These are phyloP conservation scores for Xylaria sp. DNA, from an alignment of 2,329 filamentous ascomycete genomes.

Conservation along the genomic window DNA sequence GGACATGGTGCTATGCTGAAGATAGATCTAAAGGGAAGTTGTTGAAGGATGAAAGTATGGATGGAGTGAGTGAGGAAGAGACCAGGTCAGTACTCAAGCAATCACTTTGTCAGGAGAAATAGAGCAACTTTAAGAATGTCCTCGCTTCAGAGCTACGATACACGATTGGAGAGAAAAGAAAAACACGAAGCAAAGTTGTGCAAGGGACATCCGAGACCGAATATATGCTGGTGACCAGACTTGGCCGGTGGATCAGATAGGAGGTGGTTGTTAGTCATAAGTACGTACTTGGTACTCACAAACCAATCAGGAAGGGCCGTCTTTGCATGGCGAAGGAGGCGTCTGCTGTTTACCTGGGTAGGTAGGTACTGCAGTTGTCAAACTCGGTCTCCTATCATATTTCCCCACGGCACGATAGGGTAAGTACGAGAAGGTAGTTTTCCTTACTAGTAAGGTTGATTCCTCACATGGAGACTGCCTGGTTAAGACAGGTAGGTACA, in stretches of 20 bases:
- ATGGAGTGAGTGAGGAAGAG: background rate
- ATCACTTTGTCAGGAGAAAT: too few species aligned
- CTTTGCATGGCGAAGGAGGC: background rate
- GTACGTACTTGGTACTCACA: slow-evolving; percentile 9
- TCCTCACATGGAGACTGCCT: too few species aligned
- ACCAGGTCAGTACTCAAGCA: background rate
- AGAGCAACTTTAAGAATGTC: too few species aligned
- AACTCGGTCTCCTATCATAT: background rate
- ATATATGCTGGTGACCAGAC: slow-evolving; percentile 11
- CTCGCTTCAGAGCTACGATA: too few species aligned
- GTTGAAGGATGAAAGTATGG: background rate
- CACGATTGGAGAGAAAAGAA: background rate
- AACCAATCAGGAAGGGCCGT: slow-evolving; percentile 12
- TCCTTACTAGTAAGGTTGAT: too few species aligned
- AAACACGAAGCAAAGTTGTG: slow-evolving; percentile 1
- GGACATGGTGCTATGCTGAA: slow-evolving; percentile 37
- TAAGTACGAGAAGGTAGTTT: too few species aligned
- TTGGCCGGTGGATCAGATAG: slow-evolving; percentile 15
- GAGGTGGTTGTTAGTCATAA: background rate
- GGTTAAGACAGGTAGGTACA: too few species aligned
- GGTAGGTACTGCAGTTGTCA: background rate
- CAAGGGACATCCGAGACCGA: slow-evolving; percentile 7
- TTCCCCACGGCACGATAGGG: background rate
- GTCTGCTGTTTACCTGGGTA: background rate
- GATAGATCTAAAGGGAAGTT: background rate